phyloP scores from a whole-genome alignment of 225 moss, liverwort and hornwort species.

The Takakia lepidozioides region DNA sequence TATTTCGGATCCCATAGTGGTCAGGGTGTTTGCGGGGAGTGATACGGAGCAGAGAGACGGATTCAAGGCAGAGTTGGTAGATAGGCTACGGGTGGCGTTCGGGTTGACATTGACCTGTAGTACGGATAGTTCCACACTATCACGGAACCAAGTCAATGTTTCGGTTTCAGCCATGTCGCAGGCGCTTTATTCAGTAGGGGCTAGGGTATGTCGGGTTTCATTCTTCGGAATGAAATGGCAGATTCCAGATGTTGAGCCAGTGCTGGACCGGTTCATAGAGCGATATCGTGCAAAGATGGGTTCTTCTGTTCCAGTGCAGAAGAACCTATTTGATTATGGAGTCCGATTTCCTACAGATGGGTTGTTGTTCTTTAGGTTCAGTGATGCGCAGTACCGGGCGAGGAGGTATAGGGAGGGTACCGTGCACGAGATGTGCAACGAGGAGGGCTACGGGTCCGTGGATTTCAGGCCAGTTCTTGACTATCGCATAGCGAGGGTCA shows the following conservation, averaged over 20 bases:
- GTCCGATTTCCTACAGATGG: not conserved
- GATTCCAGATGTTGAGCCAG: not conserved
- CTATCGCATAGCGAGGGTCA: not conserved
- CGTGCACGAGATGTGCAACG: constrained; percentile 4
- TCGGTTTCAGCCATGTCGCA: not conserved
- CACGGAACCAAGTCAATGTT: not conserved
- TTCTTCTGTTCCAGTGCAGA: not conserved
- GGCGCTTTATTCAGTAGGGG: too few relatives aligned
- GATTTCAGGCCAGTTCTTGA: not conserved
- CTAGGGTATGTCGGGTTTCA: too few relatives aligned
- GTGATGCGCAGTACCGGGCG: not conserved
- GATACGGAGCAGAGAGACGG: not conserved
- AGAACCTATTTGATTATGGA: too few relatives aligned
- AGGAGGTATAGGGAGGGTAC: not conserved
- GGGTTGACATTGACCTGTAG: not conserved
- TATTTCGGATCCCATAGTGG: not conserved
- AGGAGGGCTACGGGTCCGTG: not conserved
- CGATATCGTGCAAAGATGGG: not conserved
- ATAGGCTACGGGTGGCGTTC: not conserved
- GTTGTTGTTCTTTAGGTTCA: not conserved
- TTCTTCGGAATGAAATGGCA: not conserved
- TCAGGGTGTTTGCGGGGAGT: constrained; percentile 2
- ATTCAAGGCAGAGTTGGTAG: not conserved
- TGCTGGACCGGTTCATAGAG: not conserved
- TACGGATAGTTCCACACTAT: not conserved